Conservation (phyloP, 306 rosid species). For the Citrullus amarus region DNA sequence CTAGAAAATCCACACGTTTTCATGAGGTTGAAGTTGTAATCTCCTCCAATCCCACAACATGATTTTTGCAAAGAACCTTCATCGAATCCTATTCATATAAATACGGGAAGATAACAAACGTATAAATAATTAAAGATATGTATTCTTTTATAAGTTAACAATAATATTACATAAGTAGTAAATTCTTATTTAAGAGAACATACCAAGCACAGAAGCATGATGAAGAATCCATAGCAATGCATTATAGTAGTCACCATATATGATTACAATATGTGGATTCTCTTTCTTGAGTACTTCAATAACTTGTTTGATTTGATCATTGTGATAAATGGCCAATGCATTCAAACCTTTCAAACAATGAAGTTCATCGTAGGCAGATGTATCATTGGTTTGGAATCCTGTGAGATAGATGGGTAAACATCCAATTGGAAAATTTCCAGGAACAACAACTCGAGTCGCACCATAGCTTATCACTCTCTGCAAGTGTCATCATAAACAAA, state of each 20-base stretch:
- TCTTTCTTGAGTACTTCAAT: neutral
- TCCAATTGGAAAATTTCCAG: constrained; percentile 13
- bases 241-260: neutral
- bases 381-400: neutral
- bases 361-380: neutral
- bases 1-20: neutral
- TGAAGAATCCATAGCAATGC: neutral
- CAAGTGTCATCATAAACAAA: too few species aligned
- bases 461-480: constrained; percentile 12
- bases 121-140: too few species aligned
- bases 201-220: neutral
- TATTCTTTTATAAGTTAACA: too few species aligned
- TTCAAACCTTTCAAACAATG: constrained; percentile 6
- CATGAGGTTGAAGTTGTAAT: neutral
- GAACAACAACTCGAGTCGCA: constrained; percentile 8
- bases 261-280: neutral
- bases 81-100: neutral
- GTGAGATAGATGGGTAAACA: constrained; percentile 12
- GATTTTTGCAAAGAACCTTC: neutral
- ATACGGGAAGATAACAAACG: too few species aligned
- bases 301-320: neutral
- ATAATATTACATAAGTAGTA: too few species aligned
- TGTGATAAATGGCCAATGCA: constrained; percentile 2
- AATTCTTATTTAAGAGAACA: neutral
- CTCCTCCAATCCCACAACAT: neutral